phyloP scores from a whole-genome alignment of 306 rosid species.

The Fragaria iinumae region DNA sequence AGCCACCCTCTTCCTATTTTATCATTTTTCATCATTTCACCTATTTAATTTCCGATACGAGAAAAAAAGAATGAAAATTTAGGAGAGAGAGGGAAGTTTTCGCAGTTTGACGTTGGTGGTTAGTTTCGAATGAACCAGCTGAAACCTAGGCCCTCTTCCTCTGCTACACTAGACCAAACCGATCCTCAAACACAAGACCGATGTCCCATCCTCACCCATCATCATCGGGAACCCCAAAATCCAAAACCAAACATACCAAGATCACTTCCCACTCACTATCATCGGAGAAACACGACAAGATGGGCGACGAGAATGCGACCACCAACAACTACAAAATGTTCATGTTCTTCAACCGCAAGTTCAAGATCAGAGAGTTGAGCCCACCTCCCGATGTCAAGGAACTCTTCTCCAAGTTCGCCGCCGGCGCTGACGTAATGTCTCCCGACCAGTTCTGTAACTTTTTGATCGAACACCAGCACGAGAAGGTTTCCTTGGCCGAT shows the following conservation, averaged over 20 bases:
- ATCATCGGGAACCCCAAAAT: not conserved
- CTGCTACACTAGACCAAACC: not conserved
- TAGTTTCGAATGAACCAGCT: conserved; percentile 1
- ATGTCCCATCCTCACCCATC: not conserved
- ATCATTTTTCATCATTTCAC: not conserved
- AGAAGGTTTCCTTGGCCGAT: conserved; percentile 34
- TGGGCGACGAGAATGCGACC: conserved; percentile 24
- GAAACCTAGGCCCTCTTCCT: conserved; percentile 7
- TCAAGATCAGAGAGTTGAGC: conserved; percentile 47
- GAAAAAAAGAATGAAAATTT: not conserved
- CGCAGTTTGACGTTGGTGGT: not conserved
- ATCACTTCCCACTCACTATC: not conserved
- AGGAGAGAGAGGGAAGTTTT: not conserved
- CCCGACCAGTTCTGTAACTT: conserved; percentile 54
- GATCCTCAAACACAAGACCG: not conserved
- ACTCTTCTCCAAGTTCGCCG: conserved; percentile 43
- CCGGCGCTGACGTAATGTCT: conserved; percentile 36
- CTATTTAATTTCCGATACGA: not conserved
- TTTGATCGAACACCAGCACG: conserved; percentile 50
- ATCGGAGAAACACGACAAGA: not conserved
- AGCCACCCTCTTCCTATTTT: not conserved
- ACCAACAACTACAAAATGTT: conserved; percentile 60
- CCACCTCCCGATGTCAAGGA: conserved; percentile 68
- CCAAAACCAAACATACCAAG: not conserved
- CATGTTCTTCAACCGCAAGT: conserved; percentile 62